These are phyloP conservation scores for Liquidambar formosana DNA, from an alignment of 164 flowering plant genomes.

Conservation along the genomic window DNA sequence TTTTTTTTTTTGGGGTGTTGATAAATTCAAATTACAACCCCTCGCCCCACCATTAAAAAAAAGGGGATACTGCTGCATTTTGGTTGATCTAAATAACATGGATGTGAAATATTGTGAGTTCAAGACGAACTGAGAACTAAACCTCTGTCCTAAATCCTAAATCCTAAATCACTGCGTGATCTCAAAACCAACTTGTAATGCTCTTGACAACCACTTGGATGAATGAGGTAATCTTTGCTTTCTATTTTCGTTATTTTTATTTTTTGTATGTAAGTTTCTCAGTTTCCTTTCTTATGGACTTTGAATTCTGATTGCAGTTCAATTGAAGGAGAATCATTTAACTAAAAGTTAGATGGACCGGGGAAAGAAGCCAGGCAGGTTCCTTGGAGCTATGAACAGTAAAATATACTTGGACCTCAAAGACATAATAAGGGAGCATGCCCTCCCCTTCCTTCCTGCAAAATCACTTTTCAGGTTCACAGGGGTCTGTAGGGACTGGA, in stretches of 20 bases:
- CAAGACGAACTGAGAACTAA: neutral
- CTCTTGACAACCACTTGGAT: neutral
- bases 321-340: neutral
- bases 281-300: no score
- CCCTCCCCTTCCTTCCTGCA: slow-evolving; percentile 47
- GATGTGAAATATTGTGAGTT: neutral
- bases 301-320: neutral
- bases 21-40: no score
- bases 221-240: neutral
- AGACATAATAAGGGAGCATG: slow-evolving; percentile 42
- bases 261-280: neutral
- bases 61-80: no score
- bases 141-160: neutral
- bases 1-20: no score
- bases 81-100: no score
- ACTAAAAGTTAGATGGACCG: slow-evolving; percentile 20
- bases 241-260: neutral
- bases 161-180: neutral
- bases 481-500: slow-evolving; percentile 55
- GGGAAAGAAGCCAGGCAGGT: slow-evolving; percentile 18
- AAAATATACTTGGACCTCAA: slow-evolving; percentile 38
- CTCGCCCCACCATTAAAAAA: no score
- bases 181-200: neutral
- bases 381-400: slow-evolving; percentile 6
- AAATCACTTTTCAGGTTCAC: slow-evolving; percentile 40